Conservation (phyloP, 495 filamentous ascomycete species). For the Letharia columbiana region DNA sequence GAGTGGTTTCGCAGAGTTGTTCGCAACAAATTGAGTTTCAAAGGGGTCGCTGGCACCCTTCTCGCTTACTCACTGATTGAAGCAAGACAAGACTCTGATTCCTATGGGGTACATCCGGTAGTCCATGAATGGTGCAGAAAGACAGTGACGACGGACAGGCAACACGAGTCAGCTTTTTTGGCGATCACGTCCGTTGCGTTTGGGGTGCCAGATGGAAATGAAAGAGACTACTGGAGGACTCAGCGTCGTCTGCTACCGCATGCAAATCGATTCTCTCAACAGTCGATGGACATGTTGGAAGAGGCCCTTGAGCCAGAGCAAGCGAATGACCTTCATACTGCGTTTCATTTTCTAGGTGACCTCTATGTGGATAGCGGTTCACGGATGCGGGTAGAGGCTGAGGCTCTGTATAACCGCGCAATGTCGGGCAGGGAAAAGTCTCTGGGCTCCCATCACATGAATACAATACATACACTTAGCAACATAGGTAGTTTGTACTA, state of each 20-base stretch:
- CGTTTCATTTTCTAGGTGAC: neutral
- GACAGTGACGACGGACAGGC: neutral
- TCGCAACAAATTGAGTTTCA: neutral
- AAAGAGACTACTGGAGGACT: too few relatives aligned
- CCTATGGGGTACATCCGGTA: slow-evolving; percentile 34
- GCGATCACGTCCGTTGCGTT: slow-evolving; percentile 1
- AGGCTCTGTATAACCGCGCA: neutral
- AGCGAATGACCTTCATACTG: neutral
- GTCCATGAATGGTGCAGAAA: slow-evolving; percentile 33
- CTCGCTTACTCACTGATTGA: slow-evolving; percentile 10
- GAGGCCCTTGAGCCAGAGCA: neutral
- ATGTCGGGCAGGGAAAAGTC: neutral
- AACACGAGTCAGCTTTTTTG: neutral
- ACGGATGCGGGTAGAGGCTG: neutral
- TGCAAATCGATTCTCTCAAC: neutral
- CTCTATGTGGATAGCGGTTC: neutral
- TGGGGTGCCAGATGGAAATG: neutral
- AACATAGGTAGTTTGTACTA: neutral
- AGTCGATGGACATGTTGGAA: neutral
- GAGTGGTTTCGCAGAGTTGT: slow-evolving; percentile 6
- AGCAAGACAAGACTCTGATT: slow-evolving; percentile 23
- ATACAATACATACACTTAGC: neutral
- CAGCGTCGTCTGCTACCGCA: neutral
- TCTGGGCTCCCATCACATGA: neutral
- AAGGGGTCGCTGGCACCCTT: neutral